Base-by-base conservation (phyloP, 1,284 basidiomycete species). In the Marasmius fiardii region DNA sequence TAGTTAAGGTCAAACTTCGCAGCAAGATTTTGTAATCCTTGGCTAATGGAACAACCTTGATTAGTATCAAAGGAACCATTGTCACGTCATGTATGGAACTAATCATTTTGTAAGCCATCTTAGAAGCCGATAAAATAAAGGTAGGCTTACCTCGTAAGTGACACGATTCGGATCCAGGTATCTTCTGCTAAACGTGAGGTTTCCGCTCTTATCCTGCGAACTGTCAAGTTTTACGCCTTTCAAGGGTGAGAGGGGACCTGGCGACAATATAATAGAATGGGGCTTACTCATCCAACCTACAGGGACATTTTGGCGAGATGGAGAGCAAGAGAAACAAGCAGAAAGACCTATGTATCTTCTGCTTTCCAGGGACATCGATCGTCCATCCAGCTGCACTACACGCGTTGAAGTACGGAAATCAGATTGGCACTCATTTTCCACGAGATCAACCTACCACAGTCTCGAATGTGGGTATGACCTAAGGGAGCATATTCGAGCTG, bases 401-500 rank as follows among this genome's bases (percentile, higher is more conserved):
- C 20, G 12, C 6, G 45, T 28, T 45, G 5, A 26, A 4, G 41
- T 43, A 20, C 24, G 21, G 43, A 18, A 12, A 39, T 44, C n/a
- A 44, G 14, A 20, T 24, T 23, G 20, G 20, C 43, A 11, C 20
- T 20, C 20, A 12, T 3, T 44, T 4, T 16, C n/a, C 11, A 20
- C 3, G 34, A 4, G 31, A 55, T 24, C 43, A 44, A 80, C 73
- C 69, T 72, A 74, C 80, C 65, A 68, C 91, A 93, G 67, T 92
- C 88, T 54, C 90, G 83, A 56, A 93, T 86, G 64, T 93, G 91
- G 1, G 77, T 82, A 63, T 93, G 90, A 3, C 88, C 85, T 81
- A 54, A 3, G 24, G 6, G n/a, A n/a, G n/a, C n/a, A n/a, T 14
- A 43, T 58, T 34, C 8, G 26, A 28, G 47, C 45, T n/a, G 50